Base-by-base conservation (phyloP, 1,139 yeast genomes). In the Zhuliangozyma blackwelliae region DNA sequence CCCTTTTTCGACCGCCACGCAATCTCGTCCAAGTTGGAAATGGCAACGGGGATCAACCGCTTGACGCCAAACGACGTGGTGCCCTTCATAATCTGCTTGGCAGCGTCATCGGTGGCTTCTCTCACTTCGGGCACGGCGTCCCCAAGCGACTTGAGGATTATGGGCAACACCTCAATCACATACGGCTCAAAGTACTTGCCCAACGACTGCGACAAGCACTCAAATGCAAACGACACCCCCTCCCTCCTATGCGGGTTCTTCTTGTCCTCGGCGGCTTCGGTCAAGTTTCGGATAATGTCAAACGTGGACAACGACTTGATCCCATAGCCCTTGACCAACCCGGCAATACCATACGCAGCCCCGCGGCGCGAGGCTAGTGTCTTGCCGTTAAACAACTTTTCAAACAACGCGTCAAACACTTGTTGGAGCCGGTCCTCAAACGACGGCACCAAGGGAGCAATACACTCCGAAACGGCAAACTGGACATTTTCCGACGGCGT, bases 1-100 rank as follows among this genome's bases (percentile, higher is more conserved):
- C 97, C 98, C 62, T 90, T 88, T 63, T 92, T 92, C 2, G 96
- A 81, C 65, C 99, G 78, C 99, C 99, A 92, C 1, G 95, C 85
- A 40, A 83, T 81, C 46, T 88, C 95, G 51, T 89, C 95, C 50
- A 92, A 71, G 48, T 87, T 88, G 27, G 82, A 78, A 40, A 92
- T 77, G 1, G 97, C 95, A 43, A 90, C 72, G 1, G 98, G 99
- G 57, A 92, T 89, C 57, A 92, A 73, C 50, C 84, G 82, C 57
- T 86, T 87, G 40, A 92, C 87, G 61, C 98, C 98, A 58, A 69
- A 92, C 47, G 95, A 82, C 5, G 97, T 89, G 8, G 98, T 87
- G 51, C 82, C 77, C 41, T 83, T 78, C 99, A 92, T 94, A 46
- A 94, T 85, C 36, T 78, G 77, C 50, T 86, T 77, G 1, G 97